phyloP scores from a whole-genome alignment of 805 yeast species.

The Clavispora vitiphila region DNA sequence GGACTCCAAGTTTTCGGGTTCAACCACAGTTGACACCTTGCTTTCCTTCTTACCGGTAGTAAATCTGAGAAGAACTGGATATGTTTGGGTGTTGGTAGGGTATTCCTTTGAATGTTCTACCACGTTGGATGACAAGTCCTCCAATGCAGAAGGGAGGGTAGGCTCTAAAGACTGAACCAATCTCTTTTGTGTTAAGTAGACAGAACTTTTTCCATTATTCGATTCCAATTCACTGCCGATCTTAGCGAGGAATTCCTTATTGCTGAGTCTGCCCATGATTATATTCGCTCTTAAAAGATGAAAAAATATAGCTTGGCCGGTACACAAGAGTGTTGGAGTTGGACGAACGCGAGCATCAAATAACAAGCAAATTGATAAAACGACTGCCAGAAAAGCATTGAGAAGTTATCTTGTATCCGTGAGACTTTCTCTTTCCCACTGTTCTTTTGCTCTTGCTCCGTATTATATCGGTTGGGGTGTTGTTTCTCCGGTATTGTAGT shows the following conservation, averaged over 20 bases:
- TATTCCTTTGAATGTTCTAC: constrained; percentile 14
- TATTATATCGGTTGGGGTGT: too few species aligned
- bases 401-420: too few species aligned
- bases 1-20: constrained; percentile 51
- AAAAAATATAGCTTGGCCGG: not conserved
- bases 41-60: constrained; percentile 35
- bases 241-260: constrained; percentile 26
- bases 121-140: constrained; percentile 34
- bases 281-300: not conserved
- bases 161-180: constrained; percentile 16
- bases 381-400: too few species aligned
- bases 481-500: too few species aligned
- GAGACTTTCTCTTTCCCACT: too few species aligned
- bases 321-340: not conserved
- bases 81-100: constrained; percentile 31
- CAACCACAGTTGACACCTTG: constrained; percentile 73
- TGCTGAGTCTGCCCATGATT: constrained; percentile 28
- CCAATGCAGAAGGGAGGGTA: constrained; percentile 3
- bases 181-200: constrained; percentile 59
- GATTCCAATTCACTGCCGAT: constrained; percentile 11
- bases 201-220: constrained; percentile 43
- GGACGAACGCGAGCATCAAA: not conserved
- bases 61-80: constrained; percentile 60
- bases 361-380: too few species aligned
- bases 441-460: too few species aligned